Evolutionary conservation across 495 filamentous ascomycete genomes (phyloP), one percentile per base, ranked within the genome.

Genomic region (Copromyces sp.): DNA sequence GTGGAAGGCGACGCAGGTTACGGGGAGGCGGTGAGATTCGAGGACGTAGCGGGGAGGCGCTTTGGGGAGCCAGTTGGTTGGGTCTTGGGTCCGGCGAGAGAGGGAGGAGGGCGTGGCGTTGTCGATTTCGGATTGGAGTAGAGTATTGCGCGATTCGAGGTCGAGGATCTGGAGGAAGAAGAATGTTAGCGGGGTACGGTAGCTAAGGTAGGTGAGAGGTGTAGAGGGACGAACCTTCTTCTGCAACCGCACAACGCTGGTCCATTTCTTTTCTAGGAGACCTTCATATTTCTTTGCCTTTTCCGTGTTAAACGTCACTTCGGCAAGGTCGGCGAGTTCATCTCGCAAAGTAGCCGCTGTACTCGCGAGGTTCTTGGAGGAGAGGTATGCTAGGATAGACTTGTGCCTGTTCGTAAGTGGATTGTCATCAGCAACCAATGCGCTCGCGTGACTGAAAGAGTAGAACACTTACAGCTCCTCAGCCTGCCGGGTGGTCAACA

Each of bases 201-300:
- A n/a, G n/a, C n/a, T n/a, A n/a, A n/a, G n/a, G n/a, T n/a, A n/a
- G n/a, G n/a, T n/a, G n/a, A n/a, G n/a, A n/a, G n/a, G n/a, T n/a
- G n/a, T n/a, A n/a, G n/a, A n/a, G 37, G 1, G 71, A 72, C 82
- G 38, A 80, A 90, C 92, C 90, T 93, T 96, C 82, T 92, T 95
- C 82, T 97, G 93, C 78, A 97, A 81, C 59, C 93, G 87, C 73
- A 94, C 91, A 6, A 94, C 90, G 74, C 90, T 92, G 37, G 93
- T 97, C 93, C 94, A 97, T 84, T 97, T 97, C 83, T 94, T 95
- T 85, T 95, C 94, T 77, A 97, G 80, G 39, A 97, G 79, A 14
- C 90, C 90, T 77, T 94, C 92, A 82, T 95, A 97, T 82, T 93
- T 94, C 84, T 94, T 94, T 68, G 87, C 82, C 29, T 90, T 93